A percentile compares a stretch with the other conserved stretches of the same genome.
phyloP scores from a whole-genome alignment of 345 rosid species.

The Luvunga scandens region DNA sequence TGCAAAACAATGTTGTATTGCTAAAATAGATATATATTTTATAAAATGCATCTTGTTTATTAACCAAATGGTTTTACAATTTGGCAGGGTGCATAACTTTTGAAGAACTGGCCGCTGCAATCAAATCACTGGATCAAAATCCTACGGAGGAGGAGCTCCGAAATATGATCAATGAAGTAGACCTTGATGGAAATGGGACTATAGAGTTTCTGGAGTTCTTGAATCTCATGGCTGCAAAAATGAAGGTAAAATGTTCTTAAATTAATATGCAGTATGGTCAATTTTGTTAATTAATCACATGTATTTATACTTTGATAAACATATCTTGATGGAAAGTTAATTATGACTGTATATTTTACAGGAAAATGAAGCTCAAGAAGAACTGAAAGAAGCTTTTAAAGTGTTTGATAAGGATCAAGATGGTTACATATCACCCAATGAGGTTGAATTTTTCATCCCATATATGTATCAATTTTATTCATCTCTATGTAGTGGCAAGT shows the following conservation, averaged over 20 bases:
- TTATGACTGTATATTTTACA: slow-evolving; percentile 4
- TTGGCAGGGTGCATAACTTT: slow-evolving; percentile 45
- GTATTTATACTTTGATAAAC: not conserved
- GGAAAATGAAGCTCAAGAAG: slow-evolving; percentile 62
- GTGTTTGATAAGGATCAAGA: slow-evolving; percentile 72
- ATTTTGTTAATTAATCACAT: not conserved
- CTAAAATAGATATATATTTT: not conserved
- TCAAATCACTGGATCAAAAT: slow-evolving; percentile 47
- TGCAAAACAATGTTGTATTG: not conserved
- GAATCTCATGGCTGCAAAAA: slow-evolving; percentile 65
- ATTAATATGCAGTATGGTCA: not conserved
- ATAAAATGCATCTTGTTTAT: no score
- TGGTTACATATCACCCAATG: slow-evolving; percentile 60
- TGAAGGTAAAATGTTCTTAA: slow-evolving; percentile 39
- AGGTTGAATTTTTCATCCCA: slow-evolving; percentile 32
- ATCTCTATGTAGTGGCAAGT: not conserved
- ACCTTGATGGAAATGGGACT: slow-evolving; percentile 53
- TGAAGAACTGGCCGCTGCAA: slow-evolving; percentile 52
- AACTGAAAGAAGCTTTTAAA: slow-evolving; percentile 58
- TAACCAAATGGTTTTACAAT: not conserved
- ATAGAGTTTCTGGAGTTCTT: slow-evolving; percentile 68
- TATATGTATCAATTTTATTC: not conserved
- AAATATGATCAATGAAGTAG: slow-evolving; percentile 60
- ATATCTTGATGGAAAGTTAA: not conserved
- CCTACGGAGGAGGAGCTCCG: slow-evolving; percentile 67